These are phyloP conservation scores for Metarhizium brunneum DNA, from an alignment of 2,329 filamentous ascomycete genomes.

Conservation along the genomic window DNA sequence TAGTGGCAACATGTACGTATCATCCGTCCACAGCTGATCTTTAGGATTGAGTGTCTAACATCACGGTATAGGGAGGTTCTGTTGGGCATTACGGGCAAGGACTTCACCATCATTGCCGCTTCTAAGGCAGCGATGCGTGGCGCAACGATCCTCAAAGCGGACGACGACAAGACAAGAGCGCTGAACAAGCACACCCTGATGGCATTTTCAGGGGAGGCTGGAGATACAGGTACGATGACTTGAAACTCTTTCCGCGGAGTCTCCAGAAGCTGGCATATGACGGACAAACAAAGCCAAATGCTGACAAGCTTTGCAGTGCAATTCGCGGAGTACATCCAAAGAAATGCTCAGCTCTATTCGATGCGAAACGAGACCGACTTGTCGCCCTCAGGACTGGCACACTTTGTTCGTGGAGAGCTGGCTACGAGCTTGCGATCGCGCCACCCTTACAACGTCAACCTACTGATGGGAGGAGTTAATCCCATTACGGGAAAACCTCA, in stretches of 20 bases:
- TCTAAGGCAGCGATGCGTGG: slow-evolving; percentile 98
- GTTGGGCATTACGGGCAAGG: slow-evolving; percentile 95
- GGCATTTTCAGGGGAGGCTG: slow-evolving; percentile 91
- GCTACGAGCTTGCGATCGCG: slow-evolving; percentile 83
- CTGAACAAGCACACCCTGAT: slow-evolving; percentile 93
- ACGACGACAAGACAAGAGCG: slow-evolving; percentile 90
- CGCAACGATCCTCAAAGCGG: slow-evolving; percentile 86
- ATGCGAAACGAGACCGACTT: slow-evolving; percentile 97
- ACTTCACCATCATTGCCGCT: slow-evolving; percentile 95
- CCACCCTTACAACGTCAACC: slow-evolving; percentile 94
- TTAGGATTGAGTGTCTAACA: neutral
- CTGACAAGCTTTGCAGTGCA: slow-evolving; percentile 56
- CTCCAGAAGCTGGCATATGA: neutral
- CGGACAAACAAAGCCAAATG: neutral
- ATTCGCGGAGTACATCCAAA: slow-evolving; percentile 99
- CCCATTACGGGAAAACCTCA: slow-evolving; percentile 83
- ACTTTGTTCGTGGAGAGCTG: slow-evolving; percentile 90
- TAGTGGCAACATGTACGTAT: slow-evolving; percentile 6
- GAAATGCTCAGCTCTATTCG: slow-evolving; percentile 94
- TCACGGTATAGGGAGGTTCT: slow-evolving; percentile 75
- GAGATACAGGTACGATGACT: slow-evolving; percentile 67
- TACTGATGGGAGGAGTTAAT: slow-evolving; percentile 89
- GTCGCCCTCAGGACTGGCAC: slow-evolving; percentile 77
- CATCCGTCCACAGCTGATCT: neutral
- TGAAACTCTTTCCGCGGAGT: neutral